Percentiles rank a stretch among this genome's conserved stretches.
phyloP scores from a whole-genome alignment of 2,329 filamentous ascomycete genomes.

The Emericellopsis cladophorae region DNA sequence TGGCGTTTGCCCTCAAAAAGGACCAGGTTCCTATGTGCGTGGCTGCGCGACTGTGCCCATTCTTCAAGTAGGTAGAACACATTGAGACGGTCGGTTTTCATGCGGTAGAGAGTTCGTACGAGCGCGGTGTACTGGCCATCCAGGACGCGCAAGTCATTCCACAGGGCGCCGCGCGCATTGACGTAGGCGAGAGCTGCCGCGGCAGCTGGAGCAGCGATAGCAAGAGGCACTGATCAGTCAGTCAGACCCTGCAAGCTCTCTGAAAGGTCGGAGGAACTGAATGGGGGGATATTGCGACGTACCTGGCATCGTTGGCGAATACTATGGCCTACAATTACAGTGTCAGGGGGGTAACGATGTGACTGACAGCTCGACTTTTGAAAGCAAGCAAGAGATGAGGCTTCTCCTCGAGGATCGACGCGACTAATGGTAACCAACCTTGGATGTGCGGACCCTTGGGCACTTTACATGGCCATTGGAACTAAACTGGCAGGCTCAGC shows the following conservation, averaged over 20 bases:
- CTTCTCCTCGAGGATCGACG: too few relatives aligned
- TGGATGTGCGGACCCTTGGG: too few relatives aligned
- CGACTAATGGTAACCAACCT: too few relatives aligned
- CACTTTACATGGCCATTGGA: too few relatives aligned
- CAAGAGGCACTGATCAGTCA: conserved; percentile 25
- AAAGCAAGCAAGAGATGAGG: too few relatives aligned
- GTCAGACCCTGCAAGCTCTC: background rate
- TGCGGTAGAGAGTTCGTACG: conserved; percentile 28
- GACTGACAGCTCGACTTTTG: too few relatives aligned
- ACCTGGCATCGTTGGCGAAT: background rate
- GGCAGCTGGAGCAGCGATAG: conserved; percentile 45
- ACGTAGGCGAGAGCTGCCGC: conserved; percentile 62
- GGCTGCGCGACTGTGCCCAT: conserved; percentile 37
- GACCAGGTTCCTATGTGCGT: conserved; percentile 45
- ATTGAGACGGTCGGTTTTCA: conserved; percentile 49
- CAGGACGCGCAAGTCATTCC: conserved; percentile 53
- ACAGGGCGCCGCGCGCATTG: conserved; percentile 56
- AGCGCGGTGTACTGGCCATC: conserved; percentile 34
- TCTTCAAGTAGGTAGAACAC: conserved; percentile 66
- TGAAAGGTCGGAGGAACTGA: background rate
- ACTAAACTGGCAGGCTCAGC: too few relatives aligned
- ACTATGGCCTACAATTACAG: too few relatives aligned
- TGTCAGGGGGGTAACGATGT: too few relatives aligned
- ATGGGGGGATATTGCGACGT: background rate
- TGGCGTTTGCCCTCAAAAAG: conserved; percentile 56